Evolutionary conservation across 192 early-diverging fungal species (phyloP).

Genomic region (Entomortierella chlamydospora): DNA sequence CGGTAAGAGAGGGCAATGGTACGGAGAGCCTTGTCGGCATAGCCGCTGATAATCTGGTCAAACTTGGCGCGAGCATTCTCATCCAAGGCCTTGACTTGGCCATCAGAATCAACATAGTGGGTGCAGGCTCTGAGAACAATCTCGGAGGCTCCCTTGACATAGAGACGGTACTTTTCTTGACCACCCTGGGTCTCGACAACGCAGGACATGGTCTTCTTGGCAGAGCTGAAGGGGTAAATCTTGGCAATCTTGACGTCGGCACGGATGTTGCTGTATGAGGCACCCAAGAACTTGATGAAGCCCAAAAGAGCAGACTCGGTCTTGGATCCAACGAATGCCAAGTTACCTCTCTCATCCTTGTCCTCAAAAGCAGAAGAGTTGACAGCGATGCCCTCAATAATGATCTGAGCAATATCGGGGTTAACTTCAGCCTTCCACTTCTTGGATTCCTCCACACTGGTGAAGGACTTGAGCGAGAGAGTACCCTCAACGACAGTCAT

Average conservation of each 20-base stretch:
- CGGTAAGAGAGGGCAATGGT: constrained; percentile 79
- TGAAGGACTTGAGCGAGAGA: constrained; percentile 62
- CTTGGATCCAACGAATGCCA: constrained; percentile 81
- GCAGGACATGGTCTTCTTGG: constrained; percentile 91
- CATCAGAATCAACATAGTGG: constrained; percentile 67
- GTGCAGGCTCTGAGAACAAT: constrained; percentile 77
- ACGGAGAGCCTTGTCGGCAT: constrained; percentile 77
- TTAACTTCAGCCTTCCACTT: constrained; percentile 63
- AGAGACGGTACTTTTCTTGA: constrained; percentile 61
- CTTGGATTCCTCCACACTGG: constrained; percentile 53
- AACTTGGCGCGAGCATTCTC: constrained; percentile 54
- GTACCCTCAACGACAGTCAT: constrained; percentile 82
- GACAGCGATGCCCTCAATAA: constrained; percentile 73
- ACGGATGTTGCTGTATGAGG: constrained; percentile 69
- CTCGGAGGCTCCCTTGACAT: constrained; percentile 87
- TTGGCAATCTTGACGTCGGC: constrained; percentile 64
- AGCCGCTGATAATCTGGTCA: constrained; percentile 64
- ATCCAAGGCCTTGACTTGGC: constrained; percentile 59
- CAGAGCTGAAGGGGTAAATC: constrained; percentile 90
- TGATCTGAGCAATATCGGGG: constrained; percentile 47
- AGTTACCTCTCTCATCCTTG: constrained; percentile 69
- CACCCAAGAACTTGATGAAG: constrained; percentile 72
- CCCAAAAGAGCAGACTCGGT: constrained; percentile 84
- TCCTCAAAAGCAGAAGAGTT: constrained; percentile 85
- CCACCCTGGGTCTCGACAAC: constrained; percentile 61